These are phyloP conservation scores for Huiozyma sinensis DNA, from an alignment of 805 yeast genomes.

Conservation along the genomic window DNA sequence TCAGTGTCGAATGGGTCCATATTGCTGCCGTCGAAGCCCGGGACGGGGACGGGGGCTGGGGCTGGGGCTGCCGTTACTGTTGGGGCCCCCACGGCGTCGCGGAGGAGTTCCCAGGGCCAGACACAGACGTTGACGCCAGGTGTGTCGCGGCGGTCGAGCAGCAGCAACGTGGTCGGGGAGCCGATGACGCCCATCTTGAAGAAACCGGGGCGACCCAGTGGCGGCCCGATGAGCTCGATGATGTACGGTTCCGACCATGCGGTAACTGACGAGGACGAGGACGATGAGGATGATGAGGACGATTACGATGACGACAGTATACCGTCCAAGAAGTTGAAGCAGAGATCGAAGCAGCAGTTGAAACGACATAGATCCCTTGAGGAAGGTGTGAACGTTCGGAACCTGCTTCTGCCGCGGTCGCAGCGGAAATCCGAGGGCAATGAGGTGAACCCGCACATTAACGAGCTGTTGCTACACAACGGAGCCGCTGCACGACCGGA, in stretches of 20 bases:
- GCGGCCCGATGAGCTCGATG: neutral
- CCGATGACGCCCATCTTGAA: constrained; percentile 3
- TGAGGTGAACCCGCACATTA: constrained; percentile 2
- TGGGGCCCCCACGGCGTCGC: constrained; percentile 14
- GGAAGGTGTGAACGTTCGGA: neutral
- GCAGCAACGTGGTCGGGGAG: neutral
- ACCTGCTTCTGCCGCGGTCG: neutral
- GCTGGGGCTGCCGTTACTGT: constrained; percentile 17
- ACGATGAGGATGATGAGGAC: neutral
- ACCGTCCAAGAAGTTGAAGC: constrained; percentile 1
- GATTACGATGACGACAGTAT: no score
- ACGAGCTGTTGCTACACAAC: neutral
- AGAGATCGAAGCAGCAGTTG: constrained; percentile 2
- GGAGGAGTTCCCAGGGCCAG: neutral
- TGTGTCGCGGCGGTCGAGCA: neutral
- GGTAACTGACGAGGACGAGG: constrained; percentile 18
- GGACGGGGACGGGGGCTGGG: constrained; percentile 16
- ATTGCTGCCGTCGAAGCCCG: neutral
- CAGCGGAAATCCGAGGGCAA: constrained; percentile 1
- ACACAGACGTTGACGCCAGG: neutral
- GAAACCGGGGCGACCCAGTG: neutral
- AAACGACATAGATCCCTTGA: constrained; percentile 9
- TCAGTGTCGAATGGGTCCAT: constrained; percentile 18
- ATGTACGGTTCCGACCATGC: constrained; percentile 12
- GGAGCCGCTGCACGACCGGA: neutral